These are phyloP conservation scores for Pythium rhizo-oryzae DNA, from an alignment of 352 stramenopile genomes.

Conservation along the genomic window DNA sequence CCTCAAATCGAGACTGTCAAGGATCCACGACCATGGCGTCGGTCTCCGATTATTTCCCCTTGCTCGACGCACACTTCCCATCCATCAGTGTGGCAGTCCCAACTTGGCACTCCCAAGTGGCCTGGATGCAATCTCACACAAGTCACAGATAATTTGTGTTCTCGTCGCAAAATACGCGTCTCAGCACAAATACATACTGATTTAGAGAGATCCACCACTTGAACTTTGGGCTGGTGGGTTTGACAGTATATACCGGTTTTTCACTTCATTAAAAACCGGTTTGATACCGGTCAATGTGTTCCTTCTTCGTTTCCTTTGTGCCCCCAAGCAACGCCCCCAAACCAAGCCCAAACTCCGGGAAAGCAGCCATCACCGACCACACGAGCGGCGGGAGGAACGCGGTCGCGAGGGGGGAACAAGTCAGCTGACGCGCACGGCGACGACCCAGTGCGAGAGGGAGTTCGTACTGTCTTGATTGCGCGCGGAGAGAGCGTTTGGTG, in stretches of 20 bases:
- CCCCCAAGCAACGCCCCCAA: constrained; percentile 15
- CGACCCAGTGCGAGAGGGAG: neutral
- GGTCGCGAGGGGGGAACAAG: neutral
- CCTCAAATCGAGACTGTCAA: no score
- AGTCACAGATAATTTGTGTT: no score
- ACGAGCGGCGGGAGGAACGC: neutral
- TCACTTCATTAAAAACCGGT: constrained; percentile 12
- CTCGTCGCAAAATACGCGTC: no score
- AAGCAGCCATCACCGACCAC: constrained; percentile 11
- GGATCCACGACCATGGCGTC: no score
- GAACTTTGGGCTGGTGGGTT: neutral
- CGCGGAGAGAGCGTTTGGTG: neutral
- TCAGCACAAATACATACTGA: neutral
- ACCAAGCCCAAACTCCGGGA: neutral
- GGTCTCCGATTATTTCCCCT: no score
- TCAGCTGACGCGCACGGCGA: neutral
- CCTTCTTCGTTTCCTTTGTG: constrained; percentile 24
- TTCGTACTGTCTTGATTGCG: no score
- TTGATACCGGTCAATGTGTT: constrained; percentile 13
- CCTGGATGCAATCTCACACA: no score
- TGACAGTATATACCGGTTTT: constrained; percentile 1
- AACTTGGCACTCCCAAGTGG: no score
- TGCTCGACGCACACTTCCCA: no score
- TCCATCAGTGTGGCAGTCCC: no score
- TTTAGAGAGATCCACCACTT: neutral